These are phyloP conservation scores for Calophaca sinica DNA, from an alignment of 306 rosid genomes.

Conservation along the genomic window DNA sequence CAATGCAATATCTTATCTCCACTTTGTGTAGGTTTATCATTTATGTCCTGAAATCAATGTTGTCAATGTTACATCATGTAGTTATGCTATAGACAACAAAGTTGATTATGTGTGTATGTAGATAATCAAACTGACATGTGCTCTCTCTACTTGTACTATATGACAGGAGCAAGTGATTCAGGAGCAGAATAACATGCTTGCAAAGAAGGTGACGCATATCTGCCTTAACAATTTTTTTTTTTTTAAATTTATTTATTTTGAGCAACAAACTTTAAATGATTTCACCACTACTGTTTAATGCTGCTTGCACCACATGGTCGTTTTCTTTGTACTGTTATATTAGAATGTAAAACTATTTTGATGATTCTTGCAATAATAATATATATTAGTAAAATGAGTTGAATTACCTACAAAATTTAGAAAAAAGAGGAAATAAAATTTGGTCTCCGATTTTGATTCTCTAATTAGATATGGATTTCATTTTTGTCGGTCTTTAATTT, in stretches of 20 bases:
- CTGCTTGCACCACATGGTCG: too few species aligned
- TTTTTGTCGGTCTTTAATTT: too few species aligned
- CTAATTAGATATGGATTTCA: too few species aligned
- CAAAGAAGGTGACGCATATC: conserved; percentile 64
- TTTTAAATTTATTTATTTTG: not conserved
- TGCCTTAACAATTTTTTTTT: not conserved
- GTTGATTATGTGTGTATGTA: conserved; percentile 18
- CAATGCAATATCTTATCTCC: not conserved
- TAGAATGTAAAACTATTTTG: too few species aligned
- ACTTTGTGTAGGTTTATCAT: not conserved
- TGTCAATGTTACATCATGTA: not conserved
- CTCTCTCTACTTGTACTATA: not conserved
- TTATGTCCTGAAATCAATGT: too few species aligned
- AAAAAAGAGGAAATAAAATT: too few species aligned
- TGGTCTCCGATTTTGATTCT: too few species aligned
- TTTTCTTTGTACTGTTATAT: too few species aligned
- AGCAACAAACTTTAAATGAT: not conserved
- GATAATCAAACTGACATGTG: conserved; percentile 38
- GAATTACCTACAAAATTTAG: too few species aligned
- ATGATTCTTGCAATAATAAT: too few species aligned
- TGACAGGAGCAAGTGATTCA: conserved; percentile 69
- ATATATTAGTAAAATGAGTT: too few species aligned
- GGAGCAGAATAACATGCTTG: conserved; percentile 76
- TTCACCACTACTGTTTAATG: conserved; percentile 6
- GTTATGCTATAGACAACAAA: not conserved